Evolutionary conservation across 1,139 yeast species (phyloP).

Genomic region (Nakaseomyces glabratus): DNA sequence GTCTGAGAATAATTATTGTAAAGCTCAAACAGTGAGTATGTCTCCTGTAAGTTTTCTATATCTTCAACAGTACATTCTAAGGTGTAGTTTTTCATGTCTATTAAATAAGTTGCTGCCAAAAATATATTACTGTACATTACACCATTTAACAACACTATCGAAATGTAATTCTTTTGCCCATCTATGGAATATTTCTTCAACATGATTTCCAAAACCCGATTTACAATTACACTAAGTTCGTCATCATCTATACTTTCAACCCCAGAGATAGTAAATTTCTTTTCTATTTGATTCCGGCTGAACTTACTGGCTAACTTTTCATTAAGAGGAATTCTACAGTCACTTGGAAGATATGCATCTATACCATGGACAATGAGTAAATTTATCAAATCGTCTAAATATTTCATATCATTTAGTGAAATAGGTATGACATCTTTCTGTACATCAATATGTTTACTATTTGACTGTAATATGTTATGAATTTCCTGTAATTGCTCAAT

Average conservation of each 20-base stretch:
- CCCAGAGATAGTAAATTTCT: slow-evolving; percentile 12
- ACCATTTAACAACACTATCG: slow-evolving; percentile 51
- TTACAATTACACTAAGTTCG: neutral
- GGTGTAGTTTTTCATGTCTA: neutral
- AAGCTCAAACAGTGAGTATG: slow-evolving; percentile 50
- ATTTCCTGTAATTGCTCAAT: slow-evolving; percentile 15
- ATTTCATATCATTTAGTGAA: slow-evolving; percentile 75
- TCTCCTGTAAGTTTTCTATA: slow-evolving; percentile 42
- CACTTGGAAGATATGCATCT: slow-evolving; percentile 50
- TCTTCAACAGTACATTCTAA: slow-evolving; percentile 13
- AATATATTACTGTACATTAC: slow-evolving; percentile 67
- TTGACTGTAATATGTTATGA: slow-evolving; percentile 12
- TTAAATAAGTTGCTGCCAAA: slow-evolving; percentile 34
- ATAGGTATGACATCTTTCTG: slow-evolving; percentile 48
- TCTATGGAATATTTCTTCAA: neutral
- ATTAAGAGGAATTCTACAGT: slow-evolving; percentile 58
- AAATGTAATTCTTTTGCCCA: slow-evolving; percentile 31
- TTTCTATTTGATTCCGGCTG: slow-evolving; percentile 22
- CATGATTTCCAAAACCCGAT: neutral
- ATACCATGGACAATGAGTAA: slow-evolving; percentile 62
- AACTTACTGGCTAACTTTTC: slow-evolving; percentile 48
- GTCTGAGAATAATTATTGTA: slow-evolving; percentile 46
- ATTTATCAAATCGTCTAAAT: slow-evolving; percentile 56
- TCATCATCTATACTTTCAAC: neutral
- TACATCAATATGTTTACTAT: slow-evolving; percentile 8